Conservation (phyloP, 73 alveolate species). For the Breviolum minutum region DNA sequence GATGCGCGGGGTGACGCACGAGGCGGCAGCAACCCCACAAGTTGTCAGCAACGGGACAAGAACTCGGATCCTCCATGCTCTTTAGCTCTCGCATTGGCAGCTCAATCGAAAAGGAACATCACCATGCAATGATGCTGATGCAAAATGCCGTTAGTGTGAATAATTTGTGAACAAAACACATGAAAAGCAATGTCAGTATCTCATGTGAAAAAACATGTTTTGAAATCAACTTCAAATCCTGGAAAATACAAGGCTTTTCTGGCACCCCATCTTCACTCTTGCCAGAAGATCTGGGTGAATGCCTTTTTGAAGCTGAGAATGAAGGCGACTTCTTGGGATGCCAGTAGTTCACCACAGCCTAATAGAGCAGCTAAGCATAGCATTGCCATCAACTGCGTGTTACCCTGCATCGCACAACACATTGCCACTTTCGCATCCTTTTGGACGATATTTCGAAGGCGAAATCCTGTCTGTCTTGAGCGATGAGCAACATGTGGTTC, state of each 20-base stretch:
- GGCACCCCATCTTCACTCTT: constrained; percentile 90
- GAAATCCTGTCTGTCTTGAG: constrained; percentile 85
- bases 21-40: constrained; percentile 93
- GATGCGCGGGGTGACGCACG: not conserved
- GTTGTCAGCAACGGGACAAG: constrained; percentile 83
- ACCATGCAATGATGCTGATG: too few relatives aligned
- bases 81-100: constrained; percentile 78
- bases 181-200: not conserved
- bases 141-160: too few relatives aligned
- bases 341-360: not conserved
- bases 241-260: constrained; percentile 20
- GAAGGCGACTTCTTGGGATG: constrained; percentile 10
- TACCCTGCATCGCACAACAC: not conserved
- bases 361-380: too few relatives aligned
- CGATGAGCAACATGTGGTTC: constrained; percentile 93
- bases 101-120: not conserved
- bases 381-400: too few relatives aligned
- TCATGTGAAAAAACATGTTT: not conserved
- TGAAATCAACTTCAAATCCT: not conserved
- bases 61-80: constrained; percentile 87
- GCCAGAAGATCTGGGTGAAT: constrained; percentile 80
- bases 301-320: constrained; percentile 85
- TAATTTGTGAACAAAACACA: too few relatives aligned
- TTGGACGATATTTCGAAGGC: not conserved
- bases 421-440: not conserved